Evolutionary conservation across 768 basidiomycete genomes (phyloP).

Genomic region (Collybiopsis confluens): DNA sequence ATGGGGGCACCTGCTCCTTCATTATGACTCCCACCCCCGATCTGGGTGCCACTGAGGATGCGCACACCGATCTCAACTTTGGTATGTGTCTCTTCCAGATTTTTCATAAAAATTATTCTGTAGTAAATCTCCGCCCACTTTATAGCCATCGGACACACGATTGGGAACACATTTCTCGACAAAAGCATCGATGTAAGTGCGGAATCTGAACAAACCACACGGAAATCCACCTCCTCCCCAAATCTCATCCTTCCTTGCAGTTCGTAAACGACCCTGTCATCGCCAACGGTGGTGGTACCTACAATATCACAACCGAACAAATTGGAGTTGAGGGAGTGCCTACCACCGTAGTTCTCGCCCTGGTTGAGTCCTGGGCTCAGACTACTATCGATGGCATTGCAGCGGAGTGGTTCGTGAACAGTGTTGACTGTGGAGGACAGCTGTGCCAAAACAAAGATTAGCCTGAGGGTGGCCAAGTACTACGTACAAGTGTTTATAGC

Average conservation of each 20-base stretch:
- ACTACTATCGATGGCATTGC: slow-evolving; percentile 3
- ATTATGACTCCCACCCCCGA: slow-evolving; percentile 10
- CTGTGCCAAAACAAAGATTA: background rate
- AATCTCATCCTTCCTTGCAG: no score
- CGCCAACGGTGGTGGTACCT: slow-evolving; percentile 6
- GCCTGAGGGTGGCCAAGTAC: no score
- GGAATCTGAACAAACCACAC: no score
- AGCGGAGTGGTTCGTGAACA: slow-evolving; percentile 8
- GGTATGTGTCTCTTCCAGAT: background rate
- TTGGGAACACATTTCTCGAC: background rate
- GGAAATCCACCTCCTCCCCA: no score
- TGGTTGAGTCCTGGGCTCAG: slow-evolving; percentile 3
- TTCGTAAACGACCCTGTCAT: slow-evolving; percentile 3
- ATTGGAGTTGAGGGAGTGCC: background rate
- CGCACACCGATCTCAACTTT: slow-evolving; percentile 9
- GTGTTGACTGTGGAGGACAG: slow-evolving; percentile 7
- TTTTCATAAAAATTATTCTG: background rate
- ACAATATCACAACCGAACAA: slow-evolving; percentile 1
- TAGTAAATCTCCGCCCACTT: background rate
- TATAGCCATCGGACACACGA: slow-evolving; percentile 9
- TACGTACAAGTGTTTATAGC: no score
- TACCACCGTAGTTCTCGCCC: background rate
- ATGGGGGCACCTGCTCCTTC: slow-evolving; percentile 8
- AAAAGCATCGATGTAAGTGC: background rate
- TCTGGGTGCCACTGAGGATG: background rate